Percentiles rank a stretch among this genome's conserved stretches.
Evolutionary conservation across 2,329 filamentous ascomycete genomes (phyloP).

Genomic region (Verticillium albo-atrum): DNA sequence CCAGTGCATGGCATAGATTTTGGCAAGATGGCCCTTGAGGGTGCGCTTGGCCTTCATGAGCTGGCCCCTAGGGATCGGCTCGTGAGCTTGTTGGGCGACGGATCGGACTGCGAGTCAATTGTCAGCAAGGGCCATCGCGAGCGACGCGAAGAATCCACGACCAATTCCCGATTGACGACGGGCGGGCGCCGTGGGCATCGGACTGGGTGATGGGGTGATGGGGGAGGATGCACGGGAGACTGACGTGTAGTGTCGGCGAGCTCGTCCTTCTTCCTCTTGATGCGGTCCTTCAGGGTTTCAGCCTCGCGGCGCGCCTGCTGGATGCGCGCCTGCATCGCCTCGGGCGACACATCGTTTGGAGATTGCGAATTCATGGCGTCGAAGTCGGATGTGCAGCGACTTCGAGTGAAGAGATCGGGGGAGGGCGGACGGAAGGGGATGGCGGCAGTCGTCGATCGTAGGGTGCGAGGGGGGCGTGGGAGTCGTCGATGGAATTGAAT

Average conservation of each 20-base stretch:
- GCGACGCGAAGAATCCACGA: background rate
- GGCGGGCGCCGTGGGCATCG: background rate
- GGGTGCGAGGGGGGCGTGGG: conserved; percentile 11
- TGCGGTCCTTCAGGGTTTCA: conserved; percentile 94
- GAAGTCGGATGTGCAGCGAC: conserved; percentile 4
- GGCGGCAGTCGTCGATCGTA: conserved; percentile 7
- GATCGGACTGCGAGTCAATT: conserved; percentile 66
- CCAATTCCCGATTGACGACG: background rate
- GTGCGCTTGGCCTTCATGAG: conserved; percentile 97
- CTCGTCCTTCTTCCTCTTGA: conserved; percentile 99
- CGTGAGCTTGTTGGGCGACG: conserved; percentile 88
- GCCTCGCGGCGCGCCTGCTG: conserved; percentile 93
- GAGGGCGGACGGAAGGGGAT: background rate
- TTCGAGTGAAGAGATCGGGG: conserved; percentile 8
- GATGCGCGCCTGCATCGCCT: conserved; percentile 89
- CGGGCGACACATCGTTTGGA: conserved; percentile 61
- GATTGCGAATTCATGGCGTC: conserved; percentile 52
- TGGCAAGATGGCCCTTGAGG: conserved; percentile 94
- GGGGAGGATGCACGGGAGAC: conserved; percentile 37
- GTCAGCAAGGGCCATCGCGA: conserved; percentile 13
- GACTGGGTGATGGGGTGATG: background rate
- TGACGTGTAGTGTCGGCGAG: conserved; percentile 95
- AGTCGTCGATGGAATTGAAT: conserved; percentile 4
- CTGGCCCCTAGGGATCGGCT: conserved; percentile 82
- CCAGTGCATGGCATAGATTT: conserved; percentile 99